phyloP scores from a whole-genome alignment of 2,329 filamentous ascomycete genomes.

The Pseudocercospora fuligena region DNA sequence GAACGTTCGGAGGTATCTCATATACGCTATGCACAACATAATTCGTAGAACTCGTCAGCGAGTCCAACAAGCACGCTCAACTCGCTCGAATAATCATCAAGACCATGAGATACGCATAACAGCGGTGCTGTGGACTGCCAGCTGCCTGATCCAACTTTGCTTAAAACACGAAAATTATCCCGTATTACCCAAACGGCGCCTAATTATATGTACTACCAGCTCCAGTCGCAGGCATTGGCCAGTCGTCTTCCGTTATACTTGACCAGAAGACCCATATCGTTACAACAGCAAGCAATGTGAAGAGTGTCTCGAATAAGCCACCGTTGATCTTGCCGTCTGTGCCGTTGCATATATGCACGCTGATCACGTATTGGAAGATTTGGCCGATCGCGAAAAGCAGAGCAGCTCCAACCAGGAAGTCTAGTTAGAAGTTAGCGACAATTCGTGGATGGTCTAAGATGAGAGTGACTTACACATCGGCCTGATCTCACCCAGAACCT shows the following conservation, averaged over 20 bases:
- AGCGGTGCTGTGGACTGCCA: constrained; percentile 12
- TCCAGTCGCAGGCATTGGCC: constrained; percentile 66
- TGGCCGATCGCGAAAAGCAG: constrained; percentile 90
- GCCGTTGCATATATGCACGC: constrained; percentile 84
- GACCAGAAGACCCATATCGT: constrained; percentile 96
- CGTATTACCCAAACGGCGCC: constrained; percentile 9
- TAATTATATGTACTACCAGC: constrained; percentile 44
- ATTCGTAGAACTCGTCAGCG: constrained; percentile 12
- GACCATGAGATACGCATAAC: constrained; percentile 3
- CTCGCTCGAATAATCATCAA: background rate
- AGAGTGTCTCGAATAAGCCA: constrained; percentile 88
- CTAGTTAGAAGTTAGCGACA: constrained; percentile 42
- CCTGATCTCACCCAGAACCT: constrained; percentile 82
- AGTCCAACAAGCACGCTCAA: constrained; percentile 2
- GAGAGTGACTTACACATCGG: constrained; percentile 72
- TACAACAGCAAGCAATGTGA: constrained; percentile 82
- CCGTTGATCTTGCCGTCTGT: constrained; percentile 88
- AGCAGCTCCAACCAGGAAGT: constrained; percentile 75
- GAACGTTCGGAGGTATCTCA: constrained; percentile 9
- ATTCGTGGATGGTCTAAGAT: background rate
- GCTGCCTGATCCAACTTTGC: constrained; percentile 6
- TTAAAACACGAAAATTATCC: constrained; percentile 10
- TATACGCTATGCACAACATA: constrained; percentile 14
- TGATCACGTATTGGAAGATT: constrained; percentile 94
- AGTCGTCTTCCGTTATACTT: constrained; percentile 98